Evolutionary conservation across 2,329 filamentous ascomycete genomes (phyloP), one percentile per base, ranked within the genome.

Genomic region (Talaromyces sp.): DNA sequence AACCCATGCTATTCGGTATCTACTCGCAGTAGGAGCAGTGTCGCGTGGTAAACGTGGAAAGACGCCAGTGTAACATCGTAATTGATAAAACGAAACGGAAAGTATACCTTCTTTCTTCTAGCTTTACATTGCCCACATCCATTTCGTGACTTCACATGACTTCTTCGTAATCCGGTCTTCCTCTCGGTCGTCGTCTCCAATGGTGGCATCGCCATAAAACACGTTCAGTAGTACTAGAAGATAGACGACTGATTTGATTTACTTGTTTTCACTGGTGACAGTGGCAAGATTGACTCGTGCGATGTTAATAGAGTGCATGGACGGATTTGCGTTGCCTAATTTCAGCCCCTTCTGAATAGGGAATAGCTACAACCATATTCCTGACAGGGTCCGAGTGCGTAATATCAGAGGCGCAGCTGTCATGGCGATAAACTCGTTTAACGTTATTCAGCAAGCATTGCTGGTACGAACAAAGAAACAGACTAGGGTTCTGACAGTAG

Each of bases 61-160:
- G 35, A 56, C 22, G 35, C 60, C 33, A 62, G 33, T 14, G 33
- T 41, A 50, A 56, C 35, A 41, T 27, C 16, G 33, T 37, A 54
- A 33, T 5, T 54, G 5, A 62, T 56, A 24, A 24, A 48, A 22
- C 11, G 2, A 4, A 27, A 22, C 11, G 16, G 10, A 48, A 16
- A 57, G 16, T 47, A 33, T 57, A 65, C 63, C 48, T 65, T 65
- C 54, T 62, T 62, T 24, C 59, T 65, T 47, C 63, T 56, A 31
- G 50, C 50, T n/a, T 65, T 65, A 62, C 63, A 62, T 45, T 65
- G 63, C 31, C 58, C 50, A 16, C 63, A 62, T 62, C 63, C 63
- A 58, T 62, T 33, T 47, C 59, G 63, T 54, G 63, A 65, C 41
- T 65, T 65, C 27, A 62, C 33, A 45, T 65, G 63, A 47, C 37